A percentile compares a stretch with the other conserved stretches of the same genome.
These are phyloP conservation scores for Brachypodium distachyon DNA, from an alignment of 202 grass and related monocot species.

Conservation along the genomic window DNA sequence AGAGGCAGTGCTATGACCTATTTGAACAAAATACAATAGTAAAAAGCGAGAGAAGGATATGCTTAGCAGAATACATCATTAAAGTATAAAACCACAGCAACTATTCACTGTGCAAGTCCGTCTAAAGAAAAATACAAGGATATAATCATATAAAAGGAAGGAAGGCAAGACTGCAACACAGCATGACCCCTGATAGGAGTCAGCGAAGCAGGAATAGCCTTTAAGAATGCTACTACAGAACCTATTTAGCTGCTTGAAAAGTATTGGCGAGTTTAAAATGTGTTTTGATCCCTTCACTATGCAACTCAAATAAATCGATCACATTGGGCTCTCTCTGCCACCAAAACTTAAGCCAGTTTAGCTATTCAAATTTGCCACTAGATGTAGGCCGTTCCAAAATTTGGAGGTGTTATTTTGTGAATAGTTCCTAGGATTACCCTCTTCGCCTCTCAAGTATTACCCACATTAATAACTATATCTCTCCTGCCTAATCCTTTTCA, in stretches of 20 bases:
- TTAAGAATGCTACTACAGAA: too few species aligned
- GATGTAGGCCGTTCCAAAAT: neutral
- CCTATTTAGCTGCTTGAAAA: too few species aligned
- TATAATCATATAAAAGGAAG: too few species aligned
- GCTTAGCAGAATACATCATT: neutral
- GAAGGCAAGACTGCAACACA: too few species aligned
- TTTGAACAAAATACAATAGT: slow-evolving; percentile 5
- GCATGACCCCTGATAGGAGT: too few species aligned
- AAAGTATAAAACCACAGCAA: neutral
- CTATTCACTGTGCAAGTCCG: neutral
- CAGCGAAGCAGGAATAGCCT: too few species aligned
- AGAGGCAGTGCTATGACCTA: slow-evolving; percentile 93
- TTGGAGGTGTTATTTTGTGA: neutral
- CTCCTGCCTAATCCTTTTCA: neutral
- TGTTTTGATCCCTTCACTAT: neutral
- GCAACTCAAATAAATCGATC: neutral
- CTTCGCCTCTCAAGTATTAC: neutral
- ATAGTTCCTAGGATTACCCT: neutral
- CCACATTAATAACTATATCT: neutral
- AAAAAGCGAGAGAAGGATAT: slow-evolving; percentile 18
- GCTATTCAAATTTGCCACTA: neutral
- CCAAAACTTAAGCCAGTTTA: neutral
- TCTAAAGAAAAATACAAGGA: too few species aligned
- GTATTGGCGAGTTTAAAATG: neutral
- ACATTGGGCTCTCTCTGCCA: neutral